Evolutionary conservation across 257 asterid genomes (phyloP), one percentile per base, ranked within the genome.

Genomic region (Solanum pennellii): DNA sequence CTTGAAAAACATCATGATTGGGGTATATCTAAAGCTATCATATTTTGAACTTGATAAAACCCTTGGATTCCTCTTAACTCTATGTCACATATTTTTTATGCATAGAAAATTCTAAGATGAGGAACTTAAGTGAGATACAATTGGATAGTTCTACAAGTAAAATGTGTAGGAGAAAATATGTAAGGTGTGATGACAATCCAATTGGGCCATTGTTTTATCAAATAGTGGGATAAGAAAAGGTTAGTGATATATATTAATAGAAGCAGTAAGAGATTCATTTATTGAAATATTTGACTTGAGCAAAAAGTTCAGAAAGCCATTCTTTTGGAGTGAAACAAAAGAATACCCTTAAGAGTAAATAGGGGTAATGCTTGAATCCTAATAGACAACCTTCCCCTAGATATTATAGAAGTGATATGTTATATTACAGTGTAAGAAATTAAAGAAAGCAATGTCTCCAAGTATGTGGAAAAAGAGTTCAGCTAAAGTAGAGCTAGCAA

Each of bases 401-500:
- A 85, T 80, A 86, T 86, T 87, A 62, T 87, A 65, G 94, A 91
- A 83, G 95, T 90, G 59, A 84, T 89, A 86, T 56, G 62, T 88
- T 95, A 92, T 88, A 92, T 31, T 31, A 92, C 86, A 92, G 75
- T 89, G 75, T 39, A 92, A 91, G 89, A 94, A 92, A 88, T 97
- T 91, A 86, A 97, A 95, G 33, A 94, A 93, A 93, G 93, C 41
- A 91, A 94, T 87, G 33, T 91, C 79, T 93, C 96, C n/a, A 93
- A 90, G 87, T 92, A 97, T 18, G 90, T 5, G 88, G 95, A 44
- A 96, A 94, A 31, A 88, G 92, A 93, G 56, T 62, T 88, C 77
- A 92, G 87, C 86, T 91, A 93, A 86, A 93, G 91, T 91, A 93
- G 87, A 90, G 74, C 88, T 89, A 84, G 84, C 86, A 31, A 74